Percentiles rank a stretch among this genome's conserved stretches.
These are phyloP conservation scores for Capsaspora owczarzaki DNA, from an alignment of 78 protist species.

Conservation along the genomic window DNA sequence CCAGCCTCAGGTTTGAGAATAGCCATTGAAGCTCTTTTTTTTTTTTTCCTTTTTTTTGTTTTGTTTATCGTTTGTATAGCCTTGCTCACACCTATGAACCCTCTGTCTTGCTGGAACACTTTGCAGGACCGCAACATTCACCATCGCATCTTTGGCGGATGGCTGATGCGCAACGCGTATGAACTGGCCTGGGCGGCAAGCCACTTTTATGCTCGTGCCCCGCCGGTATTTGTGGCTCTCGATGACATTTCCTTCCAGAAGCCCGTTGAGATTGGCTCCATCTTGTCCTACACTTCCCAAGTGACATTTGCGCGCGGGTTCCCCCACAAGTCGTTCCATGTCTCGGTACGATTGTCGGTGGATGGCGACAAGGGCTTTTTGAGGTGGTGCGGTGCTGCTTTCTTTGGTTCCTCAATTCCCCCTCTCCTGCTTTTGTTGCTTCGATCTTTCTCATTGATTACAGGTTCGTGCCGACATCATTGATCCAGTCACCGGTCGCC, in stretches of 20 bases:
- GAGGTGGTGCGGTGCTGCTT: too few relatives aligned
- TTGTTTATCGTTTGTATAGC: background rate
- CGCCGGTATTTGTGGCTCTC: background rate
- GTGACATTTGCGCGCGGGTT: background rate
- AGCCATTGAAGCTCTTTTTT: too few relatives aligned
- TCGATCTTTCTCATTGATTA: too few relatives aligned
- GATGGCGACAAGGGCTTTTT: too few relatives aligned
- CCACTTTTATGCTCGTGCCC: background rate
- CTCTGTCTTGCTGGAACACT: too few relatives aligned
- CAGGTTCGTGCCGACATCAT: background rate
- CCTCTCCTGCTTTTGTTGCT: background rate
- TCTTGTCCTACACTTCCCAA: background rate
- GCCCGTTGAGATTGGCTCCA: constrained; percentile 19
- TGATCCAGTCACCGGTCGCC: background rate
- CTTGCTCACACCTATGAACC: too few relatives aligned
- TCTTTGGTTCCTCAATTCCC: background rate
- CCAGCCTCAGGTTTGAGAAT: constrained; percentile 19
- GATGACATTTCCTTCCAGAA: constrained; percentile 9
- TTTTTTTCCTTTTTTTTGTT: too few relatives aligned
- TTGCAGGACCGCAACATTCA: constrained; percentile 15
- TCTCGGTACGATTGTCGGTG: background rate
- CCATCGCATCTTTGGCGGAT: constrained; percentile 8
- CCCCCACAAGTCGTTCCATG: background rate
- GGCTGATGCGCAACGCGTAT: constrained; percentile 6
- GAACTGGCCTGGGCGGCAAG: constrained; percentile 4